Evolutionary conservation across 1,284 basidiomycete species (phyloP).

Genomic region (Microbotryum violaceum): DNA sequence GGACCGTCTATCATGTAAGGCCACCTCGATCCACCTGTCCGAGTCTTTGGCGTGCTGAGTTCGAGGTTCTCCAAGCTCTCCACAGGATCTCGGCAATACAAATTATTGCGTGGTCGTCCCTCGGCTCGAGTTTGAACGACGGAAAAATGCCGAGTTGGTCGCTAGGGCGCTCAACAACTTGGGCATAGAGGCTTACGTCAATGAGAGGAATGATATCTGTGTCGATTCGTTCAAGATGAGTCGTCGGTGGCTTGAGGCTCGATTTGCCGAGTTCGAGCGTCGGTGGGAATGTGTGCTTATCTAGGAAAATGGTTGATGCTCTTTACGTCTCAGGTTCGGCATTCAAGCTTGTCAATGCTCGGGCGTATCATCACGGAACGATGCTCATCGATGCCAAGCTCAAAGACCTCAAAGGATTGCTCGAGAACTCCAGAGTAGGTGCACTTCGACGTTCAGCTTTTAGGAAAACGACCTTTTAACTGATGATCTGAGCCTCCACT

Average conservation of each 20-base stretch:
- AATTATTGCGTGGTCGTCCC: constrained; percentile 94
- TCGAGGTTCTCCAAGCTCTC: background rate
- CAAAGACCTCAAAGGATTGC: constrained; percentile 59
- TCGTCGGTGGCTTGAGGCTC: constrained; percentile 31
- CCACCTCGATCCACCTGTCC: background rate
- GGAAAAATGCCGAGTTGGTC: constrained; percentile 68
- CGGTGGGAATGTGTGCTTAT: background rate
- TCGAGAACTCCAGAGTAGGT: constrained; percentile 63
- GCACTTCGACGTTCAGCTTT: background rate
- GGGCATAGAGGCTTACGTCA: constrained; percentile 65
- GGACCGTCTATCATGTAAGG: constrained; percentile 91
- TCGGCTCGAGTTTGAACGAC: constrained; percentile 68
- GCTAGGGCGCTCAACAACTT: constrained; percentile 69
- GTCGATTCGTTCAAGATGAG: constrained; percentile 78
- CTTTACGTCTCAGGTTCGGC: constrained; percentile 88
- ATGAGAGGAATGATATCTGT: constrained; percentile 85
- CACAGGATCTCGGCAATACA: constrained; percentile 88
- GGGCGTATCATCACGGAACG: constrained; percentile 98
- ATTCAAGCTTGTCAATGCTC: constrained; percentile 84
- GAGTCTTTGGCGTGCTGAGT: background rate
- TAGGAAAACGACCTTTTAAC: background rate
- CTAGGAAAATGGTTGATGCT: background rate
- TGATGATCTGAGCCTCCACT: background rate
- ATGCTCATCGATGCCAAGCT: constrained; percentile 86
- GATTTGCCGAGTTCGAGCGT: background rate